Base-by-base conservation (phyloP, 208 protist genomes). In the Leishmania mexicana region DNA sequence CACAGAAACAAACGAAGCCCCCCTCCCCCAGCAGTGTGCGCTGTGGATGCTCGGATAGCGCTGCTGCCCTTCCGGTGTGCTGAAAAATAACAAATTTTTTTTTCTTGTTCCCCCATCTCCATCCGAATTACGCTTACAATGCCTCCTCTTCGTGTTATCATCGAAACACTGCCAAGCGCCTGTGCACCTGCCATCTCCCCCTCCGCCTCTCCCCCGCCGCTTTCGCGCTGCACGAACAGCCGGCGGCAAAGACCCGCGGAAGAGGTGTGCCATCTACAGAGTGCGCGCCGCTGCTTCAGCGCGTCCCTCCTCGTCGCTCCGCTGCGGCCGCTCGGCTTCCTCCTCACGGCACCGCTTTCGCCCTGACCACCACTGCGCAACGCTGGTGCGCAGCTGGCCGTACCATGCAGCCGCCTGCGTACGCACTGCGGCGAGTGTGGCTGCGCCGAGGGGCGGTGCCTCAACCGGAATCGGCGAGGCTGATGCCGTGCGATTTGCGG, bases 291-390 rank as follows among this genome's bases (percentile, higher is more conserved):
- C 21, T 28, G 65, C 17, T 38, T 45, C 2, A 71, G 21, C 68
- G 13, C 24, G 24, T 51, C 42, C 68, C 24, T 51, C 65, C 65
- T 1, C 15, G 24, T 28, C 38, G 65, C 65, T 58, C 31, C 17
- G n/a, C 38, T 24, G 35, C n/a, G 1, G 4, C 19, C 64, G 28
- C 31, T n/a, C 35, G 17, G 13, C 4, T 31, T 62, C 51, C 19
- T 81, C 82, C 28, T 74, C 78, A 40, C 82, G 82, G 31, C 73
- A 35, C 1, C 82, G 77, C 78, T 85, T 85, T 31, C 82, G 82
- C 15, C 8, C 31, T 15, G 72, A 7, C 82, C 82, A 85, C 82
- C 82, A 85, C 54, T 73, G 49, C 78, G 54, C 35, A 28, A 79
- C 62, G 7, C 68, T 40, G n/a, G 28, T 10, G 21, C 78, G 82